Evolutionary conservation across 2,329 filamentous ascomycete species (phyloP).

Genomic region (Xylariaceae sp.): DNA sequence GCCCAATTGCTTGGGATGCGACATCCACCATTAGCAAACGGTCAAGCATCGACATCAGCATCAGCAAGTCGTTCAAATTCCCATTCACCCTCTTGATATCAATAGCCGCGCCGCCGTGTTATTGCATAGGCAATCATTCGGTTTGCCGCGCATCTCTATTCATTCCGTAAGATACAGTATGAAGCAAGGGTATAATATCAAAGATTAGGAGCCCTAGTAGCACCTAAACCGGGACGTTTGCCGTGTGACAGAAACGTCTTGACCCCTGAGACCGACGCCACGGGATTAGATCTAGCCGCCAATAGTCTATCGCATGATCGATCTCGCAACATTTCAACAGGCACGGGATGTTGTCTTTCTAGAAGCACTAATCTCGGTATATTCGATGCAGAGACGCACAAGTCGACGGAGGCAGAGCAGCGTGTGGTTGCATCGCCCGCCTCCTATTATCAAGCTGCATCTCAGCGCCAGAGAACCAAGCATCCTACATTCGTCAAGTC

Average conservation of each 20-base stretch:
- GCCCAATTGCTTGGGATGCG: not conserved
- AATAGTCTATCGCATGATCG: not conserved
- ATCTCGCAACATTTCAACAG: not conserved
- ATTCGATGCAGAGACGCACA: not conserved
- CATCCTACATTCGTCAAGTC: not conserved
- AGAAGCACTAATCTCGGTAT: not conserved
- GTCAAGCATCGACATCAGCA: not conserved
- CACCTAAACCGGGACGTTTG: constrained; percentile 5
- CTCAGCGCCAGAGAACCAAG: not conserved
- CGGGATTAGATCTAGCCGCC: constrained; percentile 11
- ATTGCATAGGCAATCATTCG: not conserved
- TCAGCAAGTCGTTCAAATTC: not conserved
- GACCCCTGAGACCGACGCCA: constrained; percentile 2
- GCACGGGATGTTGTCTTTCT: not conserved
- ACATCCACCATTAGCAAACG: not conserved
- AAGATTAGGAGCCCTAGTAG: not conserved
- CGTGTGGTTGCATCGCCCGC: not conserved
- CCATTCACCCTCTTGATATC: not conserved
- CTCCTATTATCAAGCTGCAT: not conserved
- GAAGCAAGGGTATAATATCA: not conserved
- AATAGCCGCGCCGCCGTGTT: not conserved
- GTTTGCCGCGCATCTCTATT: not conserved
- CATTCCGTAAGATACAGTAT: not conserved
- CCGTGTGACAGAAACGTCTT: constrained; percentile 5
- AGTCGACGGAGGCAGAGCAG: not conserved